A percentile compares a stretch with the other conserved stretches of the same genome.
phyloP scores from a whole-genome alignment of 2,329 filamentous ascomycete genomes.

The Diaporthe sp. region DNA sequence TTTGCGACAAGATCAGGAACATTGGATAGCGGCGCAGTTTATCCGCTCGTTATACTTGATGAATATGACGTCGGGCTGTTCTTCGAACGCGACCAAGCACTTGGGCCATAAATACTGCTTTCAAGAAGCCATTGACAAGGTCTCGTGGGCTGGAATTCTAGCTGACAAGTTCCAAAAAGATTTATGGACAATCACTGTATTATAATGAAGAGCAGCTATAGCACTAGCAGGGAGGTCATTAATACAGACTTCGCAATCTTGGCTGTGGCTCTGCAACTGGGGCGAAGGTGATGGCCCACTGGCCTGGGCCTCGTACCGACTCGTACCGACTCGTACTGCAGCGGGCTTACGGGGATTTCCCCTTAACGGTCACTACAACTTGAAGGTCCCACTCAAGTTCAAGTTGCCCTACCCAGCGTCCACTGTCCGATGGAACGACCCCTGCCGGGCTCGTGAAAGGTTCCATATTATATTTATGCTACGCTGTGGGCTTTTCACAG shows the following conservation, averaged over 20 bases:
- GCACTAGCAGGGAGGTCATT: not conserved
- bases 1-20: not conserved
- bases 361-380: no score
- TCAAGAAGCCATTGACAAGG: not conserved
- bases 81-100: not conserved
- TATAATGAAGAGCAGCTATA: not conserved
- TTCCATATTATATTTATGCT: no score
- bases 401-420: no score
- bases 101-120: not conserved
- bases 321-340: no score
- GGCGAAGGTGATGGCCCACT: no score
- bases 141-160: not conserved
- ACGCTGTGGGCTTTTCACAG: no score
- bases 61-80: not conserved
- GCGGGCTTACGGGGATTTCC: no score
- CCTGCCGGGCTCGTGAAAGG: no score
- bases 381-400: no score
- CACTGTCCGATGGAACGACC: no score
- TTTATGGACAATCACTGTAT: not conserved
- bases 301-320: no score
- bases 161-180: not conserved
- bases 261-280: not conserved
- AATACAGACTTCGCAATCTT: not conserved
- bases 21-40: not conserved
- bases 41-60: not conserved